These are phyloP conservation scores for Euryodendron excelsum DNA, from an alignment of 148 eudicot genomes.

Conservation along the genomic window DNA sequence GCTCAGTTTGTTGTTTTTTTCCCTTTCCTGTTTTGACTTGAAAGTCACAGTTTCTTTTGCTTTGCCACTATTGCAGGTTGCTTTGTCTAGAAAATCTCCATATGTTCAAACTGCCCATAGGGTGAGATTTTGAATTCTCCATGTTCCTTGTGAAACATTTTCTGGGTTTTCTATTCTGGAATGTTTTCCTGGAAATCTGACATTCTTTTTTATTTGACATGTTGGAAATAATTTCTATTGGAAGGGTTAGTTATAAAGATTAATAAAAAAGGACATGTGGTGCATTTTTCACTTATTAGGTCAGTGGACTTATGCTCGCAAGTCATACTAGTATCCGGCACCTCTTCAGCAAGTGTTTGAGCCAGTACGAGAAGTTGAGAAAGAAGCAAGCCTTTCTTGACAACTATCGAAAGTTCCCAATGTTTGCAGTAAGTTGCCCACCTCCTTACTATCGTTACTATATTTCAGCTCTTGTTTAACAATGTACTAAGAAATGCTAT, in stretches of 20 bases:
- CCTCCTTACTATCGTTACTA: not conserved
- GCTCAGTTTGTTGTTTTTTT: not conserved
- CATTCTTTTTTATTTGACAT: constrained; percentile 3
- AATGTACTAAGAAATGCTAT: no score
- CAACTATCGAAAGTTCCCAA: constrained; percentile 86
- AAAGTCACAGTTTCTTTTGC: not conserved
- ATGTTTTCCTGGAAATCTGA: not conserved
- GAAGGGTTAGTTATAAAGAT: not conserved
- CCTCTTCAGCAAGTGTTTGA: constrained; percentile 82
- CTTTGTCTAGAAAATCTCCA: constrained; percentile 95
- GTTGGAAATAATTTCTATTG: not conserved
- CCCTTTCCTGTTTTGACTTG: not conserved
- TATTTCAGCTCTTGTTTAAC: constrained; percentile 2
- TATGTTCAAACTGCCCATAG: constrained; percentile 96
- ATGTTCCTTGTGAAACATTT: not conserved
- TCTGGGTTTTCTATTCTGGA: not conserved
- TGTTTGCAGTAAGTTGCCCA: constrained; percentile 85
- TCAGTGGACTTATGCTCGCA: constrained; percentile 97
- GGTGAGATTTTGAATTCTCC: constrained; percentile 42
- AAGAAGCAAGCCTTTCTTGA: constrained; percentile 98
- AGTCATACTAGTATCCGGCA: constrained; percentile 97
- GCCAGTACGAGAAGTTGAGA: constrained; percentile 88
- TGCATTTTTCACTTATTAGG: constrained; percentile 39
- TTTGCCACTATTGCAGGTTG: constrained; percentile 57
- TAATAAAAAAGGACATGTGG: not conserved